These are phyloP conservation scores for Cladosporium oxysporum DNA, from an alignment of 2,329 filamentous ascomycete species.

Conservation along the genomic window DNA sequence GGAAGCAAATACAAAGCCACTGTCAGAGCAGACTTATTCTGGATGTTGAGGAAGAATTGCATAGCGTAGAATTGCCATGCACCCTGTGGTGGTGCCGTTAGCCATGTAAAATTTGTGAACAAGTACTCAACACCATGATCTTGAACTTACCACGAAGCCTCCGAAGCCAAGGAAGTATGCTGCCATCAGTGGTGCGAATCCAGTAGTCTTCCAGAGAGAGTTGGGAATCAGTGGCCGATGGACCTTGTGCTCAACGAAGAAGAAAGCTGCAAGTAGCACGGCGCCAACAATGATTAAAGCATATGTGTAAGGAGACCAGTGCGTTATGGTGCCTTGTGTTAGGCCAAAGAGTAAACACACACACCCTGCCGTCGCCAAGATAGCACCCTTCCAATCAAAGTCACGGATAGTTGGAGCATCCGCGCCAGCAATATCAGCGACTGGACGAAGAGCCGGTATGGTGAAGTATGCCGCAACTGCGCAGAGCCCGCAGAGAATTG, in stretches of 20 bases:
- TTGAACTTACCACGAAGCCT: constrained; percentile 32
- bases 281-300: constrained; percentile 37
- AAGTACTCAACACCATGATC: constrained; percentile 23
- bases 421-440: constrained; percentile 29
- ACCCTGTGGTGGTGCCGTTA: constrained; percentile 4
- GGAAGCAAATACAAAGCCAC: constrained; percentile 49
- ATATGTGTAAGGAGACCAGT: constrained; percentile 43
- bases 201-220: constrained; percentile 46
- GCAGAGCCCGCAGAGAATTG: constrained; percentile 43
- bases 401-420: constrained; percentile 28
- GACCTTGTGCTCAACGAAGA: constrained; percentile 36
- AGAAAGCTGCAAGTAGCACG: constrained; percentile 36
- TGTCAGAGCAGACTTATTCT: constrained; percentile 43
- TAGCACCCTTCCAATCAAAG: constrained; percentile 38
- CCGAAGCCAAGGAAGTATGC: constrained; percentile 42
- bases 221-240: constrained; percentile 38
- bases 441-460: constrained; percentile 43
- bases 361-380: constrained; percentile 34
- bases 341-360: constrained; percentile 40
- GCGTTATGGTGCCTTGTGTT: constrained; percentile 38
- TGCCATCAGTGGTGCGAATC: constrained; percentile 47
- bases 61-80: constrained; percentile 42
- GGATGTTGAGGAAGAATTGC: constrained; percentile 43
- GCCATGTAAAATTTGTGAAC: background rate
- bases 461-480: constrained; percentile 42